Base-by-base conservation (phyloP, 352 stramenopile species). In the Phytophthora ohioensis region DNA sequence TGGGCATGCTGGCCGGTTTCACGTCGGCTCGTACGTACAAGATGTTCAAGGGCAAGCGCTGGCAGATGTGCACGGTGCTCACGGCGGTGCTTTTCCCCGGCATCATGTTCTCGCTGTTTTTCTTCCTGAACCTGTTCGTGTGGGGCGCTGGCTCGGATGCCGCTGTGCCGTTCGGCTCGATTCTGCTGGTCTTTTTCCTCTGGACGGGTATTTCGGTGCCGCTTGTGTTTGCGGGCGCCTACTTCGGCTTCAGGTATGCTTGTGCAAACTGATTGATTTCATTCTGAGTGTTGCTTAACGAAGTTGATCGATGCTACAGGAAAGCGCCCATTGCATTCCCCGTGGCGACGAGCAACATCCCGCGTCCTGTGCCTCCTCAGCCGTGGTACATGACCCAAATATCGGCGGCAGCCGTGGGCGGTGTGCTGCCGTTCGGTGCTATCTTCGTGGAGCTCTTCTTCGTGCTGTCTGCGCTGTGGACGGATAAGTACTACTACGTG, bases 401-500 rank as follows among this genome's bases (percentile, higher is more conserved):
- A 49, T 95, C 99, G 45, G 94, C 93, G 0, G 86, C 98, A 8
- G 79, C 96, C 2, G 92, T 99, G 46, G 98, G 97, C 47, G 98
- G 98, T 17, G 94, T 99, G 62, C 82, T 99, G 2, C 98, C 98
- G 11, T 99, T 99, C 75, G 98, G 98, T 32, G 98, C 98, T 7
- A 98, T 98, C 87, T 99, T 99, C 79, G 97, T 99, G 34, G 98
- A 99, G 85, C 90, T 99, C 30, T 99, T 99, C 87, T 99, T 99
- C 79, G 99, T 99, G 71, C 82, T 99, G 31, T 97, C 95, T 15
- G 97, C 91, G 49, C 82, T 99, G 73, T 99, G 98, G 98, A 98
- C 98, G 71, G 94, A 98, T 88, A 98, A 98, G 78, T 99, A 99
- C 80, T 99, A 99, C 90, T 99, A 99, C 85, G 94, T 99, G 9